Base-by-base conservation (phyloP, 495 filamentous ascomycete species). In the Neurospora africana region DNA sequence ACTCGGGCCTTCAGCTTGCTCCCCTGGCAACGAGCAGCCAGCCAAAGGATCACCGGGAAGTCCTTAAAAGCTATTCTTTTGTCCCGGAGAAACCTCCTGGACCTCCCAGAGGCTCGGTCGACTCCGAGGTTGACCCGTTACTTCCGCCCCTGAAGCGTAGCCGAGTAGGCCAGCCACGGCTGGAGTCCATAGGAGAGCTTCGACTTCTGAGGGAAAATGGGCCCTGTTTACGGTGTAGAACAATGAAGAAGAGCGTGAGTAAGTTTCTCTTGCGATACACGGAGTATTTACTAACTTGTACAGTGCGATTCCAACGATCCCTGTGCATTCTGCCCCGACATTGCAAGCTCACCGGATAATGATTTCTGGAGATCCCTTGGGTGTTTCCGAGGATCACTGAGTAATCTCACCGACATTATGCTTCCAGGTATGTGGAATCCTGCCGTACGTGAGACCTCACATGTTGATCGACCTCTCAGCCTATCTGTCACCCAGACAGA, bases 121-220 rank as follows among this genome's bases (percentile, higher is more conserved):
- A 86, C 70, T 82, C 84, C 30, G 84, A 86, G 68, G 82, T 82
- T 27, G 84, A 86, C 67, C 82, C 84, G n/a, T 75, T 84, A 27
- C 79, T 86, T 27, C 84, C 84, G 17, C 84, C 84, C 1, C 69
- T 86, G 61, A 85, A 85, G 74, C 81, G 83, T 73, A 84, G 81
- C 71, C 79, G 84, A 40, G 82, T 84, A 21, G 84, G 83, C 17
- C 83, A 82, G 72, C 79, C 82, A 35, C 81, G 83, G 30, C 77
- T 86, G 6, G 79, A 86, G 72, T 86, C 84, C 36, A 86, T 86
- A 40, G 84, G 81, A 53, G 84, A 86, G 72, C 82, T 86, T 23
- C 82, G 78, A 65, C 76, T 86, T 3, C 80, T 82, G 9, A 81
- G 80, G 27, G 83, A 85, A 39, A 75, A 75, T n/a, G 82, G 79